Base-by-base conservation (phyloP, 106 monocot species). In the Cymbidium sinense region DNA sequence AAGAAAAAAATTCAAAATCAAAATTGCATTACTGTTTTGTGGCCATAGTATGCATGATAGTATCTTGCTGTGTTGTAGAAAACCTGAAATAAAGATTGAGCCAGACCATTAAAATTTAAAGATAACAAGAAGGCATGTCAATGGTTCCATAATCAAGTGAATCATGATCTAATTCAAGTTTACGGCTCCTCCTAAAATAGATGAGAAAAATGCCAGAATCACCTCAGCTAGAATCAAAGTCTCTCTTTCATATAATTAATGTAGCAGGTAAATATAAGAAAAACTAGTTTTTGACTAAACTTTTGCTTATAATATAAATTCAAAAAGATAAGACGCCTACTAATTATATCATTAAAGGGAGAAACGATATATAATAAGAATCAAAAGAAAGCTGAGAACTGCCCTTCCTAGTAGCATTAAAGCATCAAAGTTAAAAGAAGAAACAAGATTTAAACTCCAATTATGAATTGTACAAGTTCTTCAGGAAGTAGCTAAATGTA, bases 31-130 rank as follows among this genome's bases (percentile, higher is more conserved):
- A 95, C 99, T 30, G 99, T 95, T 85, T 99, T 99, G 75, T 99
- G 92, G 19, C 99, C 99, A 81, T 99, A 99, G 79, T 99, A 99
- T 79, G 99, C 99, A 55, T 85, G 92, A 81, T 99, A 99, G 70
- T 99, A 99, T 2, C 89, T 90, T 33, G 99, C 99, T 30, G 99
- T 82, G 79, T 99, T 99, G 55, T 99, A 99, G 76, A 99, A 99
- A 18, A 91, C 87, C 99, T 99, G 92, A 50, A 82, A 81, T 17
- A 47, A 77, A 77, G 62, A 11, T 25, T 47, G 9, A 82, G 23
- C 36, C 7, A 58, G 7, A 19, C 4, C 7, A 25, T 44, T 34
- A 12, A 13, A 34, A 25, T 23, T 17, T 27, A 27, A 75, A 13
- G 21, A 44, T 8, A 69, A 34, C 19, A n/a, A n/a, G 61, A 62